Base-by-base conservation (phyloP, 1,139 yeast species). In the Protomyces macrosporus region DNA sequence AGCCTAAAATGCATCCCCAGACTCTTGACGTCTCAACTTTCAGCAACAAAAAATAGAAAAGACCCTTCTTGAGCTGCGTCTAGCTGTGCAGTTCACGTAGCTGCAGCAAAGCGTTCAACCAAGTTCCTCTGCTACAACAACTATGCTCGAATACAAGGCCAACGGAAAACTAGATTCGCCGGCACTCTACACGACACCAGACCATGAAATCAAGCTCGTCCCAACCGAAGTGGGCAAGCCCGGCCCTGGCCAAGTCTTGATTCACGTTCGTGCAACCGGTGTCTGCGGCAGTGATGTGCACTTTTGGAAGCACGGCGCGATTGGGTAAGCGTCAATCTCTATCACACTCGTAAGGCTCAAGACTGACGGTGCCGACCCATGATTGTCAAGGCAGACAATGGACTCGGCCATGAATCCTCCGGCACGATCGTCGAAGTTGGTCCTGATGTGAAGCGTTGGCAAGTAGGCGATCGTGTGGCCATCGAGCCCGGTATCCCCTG, bases 401-500 rank as follows among this genome's bases (percentile, higher is more conserved):
- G 86, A 23, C 78, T 87, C 68, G 93, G 93, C 37, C 93, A 87
- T 72, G 93, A 87, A 72, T 83, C 88, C 16, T 77, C 91, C 4
- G 96, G 96, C 51, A 76, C 82, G 32, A 85, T 89, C 53, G 82
- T 81, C 33, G 85, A 85, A 69, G 81, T 86, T 45, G 95, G 95
- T 3, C 65, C 77, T 4, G 79, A 74, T 1, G 96, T 88, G 45
- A 81, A 79, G 4, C 72, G 76, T 39, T 79, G 87, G 66, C 81
- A 84, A 70, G 84, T 83, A 45, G 96, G 96, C 61, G 96, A 89
- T 73, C 79, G 81, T 65, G 95, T 88, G 6, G 96, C 96, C 10
- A 81, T 91, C 69, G 97, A 86, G 73, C 90, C 90, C 72, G 96
- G 96, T 65, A 80, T 87, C 65, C 95, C 96, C 34, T 86, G 93